Base-by-base conservation (phyloP, 2,329 filamentous ascomycete genomes). In the Ilyonectria sp. region DNA sequence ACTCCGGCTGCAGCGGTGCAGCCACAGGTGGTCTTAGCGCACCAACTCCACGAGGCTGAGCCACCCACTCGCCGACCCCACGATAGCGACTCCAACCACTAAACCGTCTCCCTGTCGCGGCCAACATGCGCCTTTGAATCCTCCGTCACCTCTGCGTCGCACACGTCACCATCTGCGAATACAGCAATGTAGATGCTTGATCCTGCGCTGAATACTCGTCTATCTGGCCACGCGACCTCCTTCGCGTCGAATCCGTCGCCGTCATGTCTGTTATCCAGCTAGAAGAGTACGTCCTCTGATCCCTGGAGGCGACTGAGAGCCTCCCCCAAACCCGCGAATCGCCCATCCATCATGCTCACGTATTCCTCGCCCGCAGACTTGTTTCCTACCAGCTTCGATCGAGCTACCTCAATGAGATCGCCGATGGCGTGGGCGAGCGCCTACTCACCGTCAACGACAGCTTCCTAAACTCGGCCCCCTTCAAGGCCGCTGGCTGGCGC, bases 391-490 rank as follows among this genome's bases (percentile, higher is more conserved):
- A 94, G 80, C 86, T 97, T 63, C 92, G 93, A 59, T 92, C 92
- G 43, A 91, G 91, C 75, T 96, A 96, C 78, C 89, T 97, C 40
- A 90, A 91, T 72, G 90, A 93, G 70, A 91, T 95, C 71, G 92
- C 92, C 72, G 93, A 97, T 78, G 94, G 93, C 68, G 93, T 96
- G 8, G 93, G 93, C 71, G 94, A 97, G 80, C 91, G 93, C 21
- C 87, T 96, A 46, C 93, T 97, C 78, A 94, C 91, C 44, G 88
- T 97, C 68, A 93, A 95, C 80, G 91, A 94, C 76, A 87, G 87
- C 70, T 92, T 95, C 76, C 85, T 96, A 70, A 95, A 94, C 78
- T 93, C 93, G 31, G 90, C 91, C 2, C 91, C 93, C 33, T 96
- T 95, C 84, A 94, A 94, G 81, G 90, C 92, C 56, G 92, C 93